Evolutionary conservation across 768 basidiomycete genomes (phyloP).

Genomic region (Xerocomellus chrysenteron): DNA sequence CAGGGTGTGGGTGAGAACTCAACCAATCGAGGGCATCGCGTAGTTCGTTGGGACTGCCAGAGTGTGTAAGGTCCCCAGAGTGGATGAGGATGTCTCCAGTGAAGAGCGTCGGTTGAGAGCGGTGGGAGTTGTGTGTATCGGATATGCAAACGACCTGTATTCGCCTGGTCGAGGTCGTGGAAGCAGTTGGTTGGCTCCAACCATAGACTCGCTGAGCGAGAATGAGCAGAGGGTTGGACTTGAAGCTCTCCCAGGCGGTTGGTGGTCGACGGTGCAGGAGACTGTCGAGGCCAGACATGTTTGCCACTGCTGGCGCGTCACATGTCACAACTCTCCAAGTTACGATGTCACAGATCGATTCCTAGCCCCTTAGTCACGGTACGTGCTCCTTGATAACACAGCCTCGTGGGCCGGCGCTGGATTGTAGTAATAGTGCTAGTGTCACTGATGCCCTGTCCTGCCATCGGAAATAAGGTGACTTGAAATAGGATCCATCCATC

Average conservation of each 20-base stretch:
- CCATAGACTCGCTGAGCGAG: constrained; percentile 3
- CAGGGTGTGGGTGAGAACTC: constrained; percentile 6
- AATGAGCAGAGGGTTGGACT: constrained; percentile 4
- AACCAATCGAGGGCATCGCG: constrained; percentile 8
- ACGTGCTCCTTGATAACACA: too few relatives aligned
- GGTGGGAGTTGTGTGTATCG: constrained; percentile 7
- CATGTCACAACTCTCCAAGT: too few relatives aligned
- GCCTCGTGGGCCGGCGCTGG: too few relatives aligned
- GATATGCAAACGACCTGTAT: constrained; percentile 5
- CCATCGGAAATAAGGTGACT: too few relatives aligned
- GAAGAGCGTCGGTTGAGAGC: constrained; percentile 2
- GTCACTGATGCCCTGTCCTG: too few relatives aligned
- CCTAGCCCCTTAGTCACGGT: too few relatives aligned
- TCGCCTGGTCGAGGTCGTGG: neutral
- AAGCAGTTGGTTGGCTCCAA: neutral
- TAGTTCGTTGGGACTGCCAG: constrained; percentile 2
- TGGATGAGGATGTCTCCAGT: constrained; percentile 7
- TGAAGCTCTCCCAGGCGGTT: constrained; percentile 7
- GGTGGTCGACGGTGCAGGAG: constrained; percentile 6
- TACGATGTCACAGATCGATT: too few relatives aligned
- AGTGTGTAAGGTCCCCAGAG: constrained; percentile 4
- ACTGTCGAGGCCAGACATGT: constrained; percentile 3
- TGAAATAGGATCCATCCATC: too few relatives aligned
- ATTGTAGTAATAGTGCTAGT: too few relatives aligned
- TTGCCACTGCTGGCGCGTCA: neutral